Base-by-base conservation (phyloP, 176 grass and related monocot genomes). In the Cymbopogon citratus region DNA sequence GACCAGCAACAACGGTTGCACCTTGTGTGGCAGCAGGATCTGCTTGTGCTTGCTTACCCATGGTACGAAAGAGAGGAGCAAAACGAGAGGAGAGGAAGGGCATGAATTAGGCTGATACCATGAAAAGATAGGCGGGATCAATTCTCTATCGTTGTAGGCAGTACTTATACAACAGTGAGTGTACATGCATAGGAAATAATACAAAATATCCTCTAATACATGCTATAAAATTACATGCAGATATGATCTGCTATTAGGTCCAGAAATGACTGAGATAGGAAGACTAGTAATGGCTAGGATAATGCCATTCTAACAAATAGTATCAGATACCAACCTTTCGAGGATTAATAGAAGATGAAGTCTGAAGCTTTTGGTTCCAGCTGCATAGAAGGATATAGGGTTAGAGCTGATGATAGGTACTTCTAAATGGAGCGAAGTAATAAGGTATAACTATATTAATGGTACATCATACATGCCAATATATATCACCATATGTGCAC, bases 331-430 rank as follows among this genome's bases (percentile, higher is more conserved):
- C 48, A 89, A 41, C 78, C 54, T 43, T 11, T 43, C 9, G 40
- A 43, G 40, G 12, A 43, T 43, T 1, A 43, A 43, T 2, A 43
- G 10, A 12, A 43, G 40, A 43, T 43, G 40, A 52, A 52, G 19
- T 19, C 12, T 35, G 43, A 62, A 54, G 73, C 26, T 89, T 49
- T 73, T 43, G 57, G 61, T 87, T 91, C 73, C 60, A 83, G 77
- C 94, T 93, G 79, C 78, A 33, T 39, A 66, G 0, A 90, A 82
- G 36, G 66, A n/a, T n/a, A n/a, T n/a, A n/a, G n/a, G n/a, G n/a
- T n/a, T n/a, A n/a, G n/a, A n/a, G n/a, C n/a, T n/a, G n/a, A n/a
- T n/a, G n/a, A n/a, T n/a, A n/a, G n/a, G n/a, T n/a, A n/a, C n/a
- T n/a, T n/a, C n/a, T n/a, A n/a, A n/a, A n/a, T n/a, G n/a, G n/a